Evolutionary conservation across 1,284 basidiomycete species (phyloP).

Genomic region (Schizophyllum amplum): DNA sequence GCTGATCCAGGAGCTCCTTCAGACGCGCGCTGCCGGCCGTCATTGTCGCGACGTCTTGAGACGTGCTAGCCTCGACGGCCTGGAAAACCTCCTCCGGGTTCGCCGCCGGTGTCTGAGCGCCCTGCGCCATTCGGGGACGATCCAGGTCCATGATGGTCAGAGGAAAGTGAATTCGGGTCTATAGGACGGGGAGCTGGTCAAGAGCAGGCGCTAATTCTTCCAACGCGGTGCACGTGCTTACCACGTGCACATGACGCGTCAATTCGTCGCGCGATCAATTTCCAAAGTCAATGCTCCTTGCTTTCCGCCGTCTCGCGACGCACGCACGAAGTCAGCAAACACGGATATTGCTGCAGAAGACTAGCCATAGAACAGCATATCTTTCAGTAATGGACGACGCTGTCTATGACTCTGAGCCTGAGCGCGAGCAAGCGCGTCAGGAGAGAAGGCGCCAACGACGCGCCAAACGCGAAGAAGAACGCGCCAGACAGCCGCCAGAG

Average conservation of each 20-base stretch:
- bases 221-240: background rate
- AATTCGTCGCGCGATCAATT: background rate
- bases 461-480: constrained; percentile 13
- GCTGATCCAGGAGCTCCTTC: constrained; percentile 55
- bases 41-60: constrained; percentile 56
- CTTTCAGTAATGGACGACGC: too few species aligned
- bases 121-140: constrained; percentile 5
- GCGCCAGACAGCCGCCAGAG: background rate
- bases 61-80: constrained; percentile 57
- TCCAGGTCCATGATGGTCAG: constrained; percentile 5
- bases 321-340: background rate
- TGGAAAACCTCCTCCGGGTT: constrained; percentile 56
- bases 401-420: constrained; percentile 63
- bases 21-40: constrained; percentile 53
- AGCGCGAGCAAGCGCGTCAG: constrained; percentile 40
- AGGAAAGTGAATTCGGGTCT: background rate
- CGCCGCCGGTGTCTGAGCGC: constrained; percentile 22
- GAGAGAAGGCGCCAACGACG: constrained; percentile 8
- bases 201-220: background rate
- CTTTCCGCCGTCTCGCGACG: background rate
- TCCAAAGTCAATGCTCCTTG: background rate
- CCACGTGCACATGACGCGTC: background rate
- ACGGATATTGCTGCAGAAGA: background rate
- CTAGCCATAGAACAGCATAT: background rate
- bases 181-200: background rate